Conservation (phyloP, 2,329 filamentous ascomycete genomes). For the Teratosphaeria pseudoeucalypti region DNA sequence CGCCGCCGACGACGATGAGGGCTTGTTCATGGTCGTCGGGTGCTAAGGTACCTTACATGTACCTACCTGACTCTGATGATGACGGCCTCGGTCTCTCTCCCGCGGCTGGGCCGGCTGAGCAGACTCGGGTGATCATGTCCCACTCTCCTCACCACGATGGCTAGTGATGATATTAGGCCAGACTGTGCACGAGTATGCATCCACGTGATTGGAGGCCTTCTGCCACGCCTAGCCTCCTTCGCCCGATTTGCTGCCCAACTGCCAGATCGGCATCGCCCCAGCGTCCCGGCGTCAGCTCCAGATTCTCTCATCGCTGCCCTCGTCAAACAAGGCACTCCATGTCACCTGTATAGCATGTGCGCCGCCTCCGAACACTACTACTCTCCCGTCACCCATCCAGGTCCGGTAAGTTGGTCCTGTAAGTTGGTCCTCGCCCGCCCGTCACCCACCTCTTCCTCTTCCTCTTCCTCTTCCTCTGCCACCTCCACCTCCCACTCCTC, state of each 20-base stretch:
- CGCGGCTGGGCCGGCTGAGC: neutral
- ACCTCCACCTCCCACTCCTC: neutral
- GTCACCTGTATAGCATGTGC: neutral
- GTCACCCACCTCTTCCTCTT: no score
- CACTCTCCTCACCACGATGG: no score
- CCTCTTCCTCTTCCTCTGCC: neutral
- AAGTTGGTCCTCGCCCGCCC: neutral
- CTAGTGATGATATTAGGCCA: no score
- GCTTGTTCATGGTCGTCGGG: slow-evolving; percentile 12
- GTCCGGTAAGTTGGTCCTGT: neutral
- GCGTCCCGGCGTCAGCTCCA: neutral
- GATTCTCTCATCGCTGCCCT: neutral
- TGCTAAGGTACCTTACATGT: neutral
- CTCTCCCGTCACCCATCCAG: no score
- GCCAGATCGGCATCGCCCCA: neutral
- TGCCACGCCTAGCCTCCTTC: no score
- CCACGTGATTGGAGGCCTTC: no score
- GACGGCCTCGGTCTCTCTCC: neutral
- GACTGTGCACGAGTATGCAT: no score
- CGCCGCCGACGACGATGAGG: slow-evolving; percentile 8
- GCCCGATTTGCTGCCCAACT: neutral
- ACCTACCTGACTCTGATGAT: no score
- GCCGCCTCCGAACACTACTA: no score
- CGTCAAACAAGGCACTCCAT: neutral
- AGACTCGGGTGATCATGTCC: neutral